Evolutionary conservation across 108 stramenopile genomes (phyloP), one percentile per base, ranked within the genome.

Genomic region (Phaeodactylum tricornutum): DNA sequence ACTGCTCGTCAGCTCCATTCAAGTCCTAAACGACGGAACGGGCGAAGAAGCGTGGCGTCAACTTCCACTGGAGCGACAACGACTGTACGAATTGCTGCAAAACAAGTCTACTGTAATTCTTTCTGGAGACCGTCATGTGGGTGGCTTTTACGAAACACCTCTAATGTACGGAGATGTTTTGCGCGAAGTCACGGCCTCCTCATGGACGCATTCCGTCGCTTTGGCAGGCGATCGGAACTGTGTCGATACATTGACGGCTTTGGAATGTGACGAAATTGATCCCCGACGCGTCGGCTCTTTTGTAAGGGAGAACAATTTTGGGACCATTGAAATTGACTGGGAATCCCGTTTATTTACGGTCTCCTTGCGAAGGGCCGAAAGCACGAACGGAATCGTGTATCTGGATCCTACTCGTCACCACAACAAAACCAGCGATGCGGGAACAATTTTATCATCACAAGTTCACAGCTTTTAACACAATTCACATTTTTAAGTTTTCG

Each of bases 241-340:
- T 28, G 25, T 16, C 6, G n/a, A n/a, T n/a, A n/a, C n/a, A n/a
- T n/a, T n/a, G n/a, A 45, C 51, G 39, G 29, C 51, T 8, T 11
- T 1, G 4, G 59, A 50, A 11, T 62, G 61, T 22, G 53, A 54
- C 26, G 61, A 62, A 35, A 21, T n/a, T 4, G 61, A 62, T 28
- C 29, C 26, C n/a, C 16, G n/a, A 25, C 43, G 61, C 7, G n/a
- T 43, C 16, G 44, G 46, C 12, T 22, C 44, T 4, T 62, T 46
- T 33, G 61, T 62, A 29, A 23, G 61, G 23, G 61, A 37, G 43
- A 62, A 62, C 28, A 27, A 62, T 35, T 62, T 54, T 47, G 61
- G 61, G 15, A 29, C 23, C 8, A 8, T 62, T 3, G 61, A 62
- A n/a, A 38, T 62, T 3, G 61, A 62, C 22, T 62, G 61, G 61